Base-by-base conservation (phyloP, 2,329 filamentous ascomycete species). In the Neoscytalidium dimidiatum region DNA sequence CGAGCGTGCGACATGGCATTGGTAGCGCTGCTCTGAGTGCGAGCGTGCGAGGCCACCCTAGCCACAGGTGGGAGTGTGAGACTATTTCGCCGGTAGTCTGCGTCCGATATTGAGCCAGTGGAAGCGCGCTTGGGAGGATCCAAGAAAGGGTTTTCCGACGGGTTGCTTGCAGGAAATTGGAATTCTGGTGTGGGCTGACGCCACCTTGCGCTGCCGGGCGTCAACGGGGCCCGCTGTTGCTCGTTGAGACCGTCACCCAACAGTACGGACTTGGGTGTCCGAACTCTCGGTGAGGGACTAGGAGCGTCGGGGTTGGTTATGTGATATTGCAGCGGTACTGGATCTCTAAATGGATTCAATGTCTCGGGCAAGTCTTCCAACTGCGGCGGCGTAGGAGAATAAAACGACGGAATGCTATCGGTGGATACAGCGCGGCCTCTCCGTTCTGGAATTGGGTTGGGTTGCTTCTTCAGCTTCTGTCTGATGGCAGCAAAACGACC, bases 371-470 rank as follows among this genome's bases (percentile, higher is more conserved):
- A 19, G 28, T 60, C 56, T 21, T 46, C 38, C 41, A 64, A 28
- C 19, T 28, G 26, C 19, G 62, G 52, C 17, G 51, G 62, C 23
- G 58, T 62, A 13, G 58, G 58, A 28, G 61, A 52, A n/a, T 51
- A 63, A n/a, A 65, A 65, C 3, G 63, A 65, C 1, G 43, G 63
- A 6, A 51, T 26, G 35, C 53, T 65, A 28, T 65, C 63, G 1
- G 35, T 61, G 7, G 63, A 65, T 26, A 44, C 33, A 17, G 44
- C 52, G 46, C 63, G 63, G 3, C 33, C 26, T 21, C 56, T 60
- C 5, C 56, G 26, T 46, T 60, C 56, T 19, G 26, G 14, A 3
- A 33, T 13, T 11, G 8, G 2, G 2, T 31, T 28, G 4, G 33
- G 63, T n/a, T 35, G 53, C 11, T n/a, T 29, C 56, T 52, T 49